A percentile compares a stretch with the other conserved stretches of the same genome.
Evolutionary conservation across 2,329 filamentous ascomycete genomes (phyloP).

Genomic region (Coniella vitis): DNA sequence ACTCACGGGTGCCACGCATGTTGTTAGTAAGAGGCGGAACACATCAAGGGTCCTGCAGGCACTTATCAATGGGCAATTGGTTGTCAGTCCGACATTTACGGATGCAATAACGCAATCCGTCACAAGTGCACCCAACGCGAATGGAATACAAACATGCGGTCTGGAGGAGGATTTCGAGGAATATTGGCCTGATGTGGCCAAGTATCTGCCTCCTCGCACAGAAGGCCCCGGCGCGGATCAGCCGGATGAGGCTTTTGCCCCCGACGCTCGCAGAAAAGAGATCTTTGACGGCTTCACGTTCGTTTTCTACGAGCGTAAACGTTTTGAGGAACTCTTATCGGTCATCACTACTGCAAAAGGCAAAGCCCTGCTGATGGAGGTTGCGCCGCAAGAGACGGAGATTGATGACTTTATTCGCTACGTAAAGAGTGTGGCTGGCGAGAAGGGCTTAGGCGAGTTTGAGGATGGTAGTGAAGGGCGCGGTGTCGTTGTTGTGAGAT

Average conservation of each 20-base stretch:
- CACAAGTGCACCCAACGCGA: conserved; percentile 37
- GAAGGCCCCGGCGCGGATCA: conserved; percentile 64
- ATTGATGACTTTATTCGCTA: conserved; percentile 72
- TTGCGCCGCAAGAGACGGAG: conserved; percentile 56
- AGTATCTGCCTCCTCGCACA: conserved; percentile 66
- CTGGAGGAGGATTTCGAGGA: conserved; percentile 75
- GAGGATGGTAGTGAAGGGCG: conserved; percentile 57
- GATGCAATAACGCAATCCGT: conserved; percentile 62
- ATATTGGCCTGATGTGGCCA: conserved; percentile 68
- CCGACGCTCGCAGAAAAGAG: conserved; percentile 56
- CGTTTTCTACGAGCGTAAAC: conserved; percentile 70
- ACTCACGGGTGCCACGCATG: conserved; percentile 68
- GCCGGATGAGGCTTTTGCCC: conserved; percentile 62
- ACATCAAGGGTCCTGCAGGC: conserved; percentile 82
- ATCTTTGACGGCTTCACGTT: conserved; percentile 87
- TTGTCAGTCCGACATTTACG: conserved; percentile 69
- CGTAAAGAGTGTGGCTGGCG: conserved; percentile 66
- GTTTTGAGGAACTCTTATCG: conserved; percentile 68
- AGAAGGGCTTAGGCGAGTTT: conserved; percentile 62
- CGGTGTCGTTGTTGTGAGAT: conserved; percentile 74
- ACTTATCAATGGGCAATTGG: conserved; percentile 70
- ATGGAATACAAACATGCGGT: conserved; percentile 42
- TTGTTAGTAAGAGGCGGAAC: conserved; percentile 84
- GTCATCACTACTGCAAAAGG: conserved; percentile 74
- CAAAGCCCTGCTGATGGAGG: conserved; percentile 65